These are phyloP conservation scores for Adansonia grandidieri DNA, from an alignment of 441 rosid genomes.

Conservation along the genomic window DNA sequence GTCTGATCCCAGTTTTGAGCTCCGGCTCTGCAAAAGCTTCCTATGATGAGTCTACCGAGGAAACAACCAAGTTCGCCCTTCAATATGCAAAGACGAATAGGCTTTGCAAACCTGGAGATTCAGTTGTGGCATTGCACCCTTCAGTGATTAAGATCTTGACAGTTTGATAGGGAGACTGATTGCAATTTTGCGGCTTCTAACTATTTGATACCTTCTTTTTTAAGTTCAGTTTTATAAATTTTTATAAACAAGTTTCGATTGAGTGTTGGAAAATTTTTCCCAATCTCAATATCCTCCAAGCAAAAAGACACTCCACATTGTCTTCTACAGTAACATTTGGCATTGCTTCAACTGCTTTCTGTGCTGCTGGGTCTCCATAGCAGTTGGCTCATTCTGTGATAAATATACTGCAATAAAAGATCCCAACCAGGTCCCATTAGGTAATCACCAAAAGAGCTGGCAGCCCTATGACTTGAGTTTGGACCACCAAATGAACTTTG, in stretches of 20 bases:
- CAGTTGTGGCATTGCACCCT: conserved; percentile 52
- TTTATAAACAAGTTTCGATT: neutral
- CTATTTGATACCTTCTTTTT: neutral
- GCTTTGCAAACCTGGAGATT: conserved; percentile 45
- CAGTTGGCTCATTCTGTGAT: conserved; percentile 70
- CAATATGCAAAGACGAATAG: conserved; percentile 45
- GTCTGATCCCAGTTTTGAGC: conserved; percentile 51
- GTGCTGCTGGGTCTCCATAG: conserved; percentile 74
- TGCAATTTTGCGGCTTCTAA: neutral
- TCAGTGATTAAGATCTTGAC: conserved; percentile 53
- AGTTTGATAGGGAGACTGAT: conserved; percentile 27
- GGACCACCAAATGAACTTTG: conserved; percentile 37
- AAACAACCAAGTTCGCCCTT: conserved; percentile 42
- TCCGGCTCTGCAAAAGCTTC: conserved; percentile 50
- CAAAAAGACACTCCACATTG: conserved; percentile 59
- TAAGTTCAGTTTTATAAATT: neutral
- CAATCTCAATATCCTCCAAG: conserved; percentile 56
- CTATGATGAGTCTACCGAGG: conserved; percentile 48
- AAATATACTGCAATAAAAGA: conserved; percentile 71
- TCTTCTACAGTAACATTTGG: conserved; percentile 55
- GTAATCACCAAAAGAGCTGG: conserved; percentile 54
- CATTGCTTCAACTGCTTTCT: conserved; percentile 59
- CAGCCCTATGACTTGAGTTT: conserved; percentile 25
- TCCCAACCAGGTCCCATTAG: conserved; percentile 78
- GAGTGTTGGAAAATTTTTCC: conserved; percentile 30